Evolutionary conservation across 768 basidiomycete genomes (phyloP), one percentile per base, ranked within the genome.

Genomic region (Calvatia gigantea): DNA sequence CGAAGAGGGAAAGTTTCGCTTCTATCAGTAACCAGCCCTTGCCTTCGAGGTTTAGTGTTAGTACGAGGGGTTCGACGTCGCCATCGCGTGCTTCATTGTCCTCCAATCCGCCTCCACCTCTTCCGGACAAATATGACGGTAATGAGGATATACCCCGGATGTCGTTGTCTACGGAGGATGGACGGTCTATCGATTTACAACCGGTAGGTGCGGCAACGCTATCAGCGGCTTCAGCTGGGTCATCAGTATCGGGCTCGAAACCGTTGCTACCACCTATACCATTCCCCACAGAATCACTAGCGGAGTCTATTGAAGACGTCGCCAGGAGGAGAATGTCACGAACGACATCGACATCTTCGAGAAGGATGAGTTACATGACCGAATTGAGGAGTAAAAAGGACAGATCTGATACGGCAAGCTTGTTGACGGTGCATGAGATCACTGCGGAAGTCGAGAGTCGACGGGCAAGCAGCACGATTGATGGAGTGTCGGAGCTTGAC

Each of bases 351-450:
- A 74, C 73, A 46, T 76, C 79, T 38, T 86, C 81, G 33, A 83
- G 81, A 60, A 84, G 91, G 4, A 79, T 86, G 75, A 93, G 91
- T 65, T 87, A 84, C 67, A 87, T 90, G 74, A 88, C 86, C 1
- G 91, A 93, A 64, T 68, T 92, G 54, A 77, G 90, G 57, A 89
- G 84, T 68, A 90, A 85, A 67, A 84, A 89, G 19, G 93, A 97
- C 63, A 77, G 81, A 35, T 90, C 89, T 0, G 94, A 96, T 64
- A 92, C 93, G 6, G 92, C 91, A 3, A 94, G 91, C 61, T 72
- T 98, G 63, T 80, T 98, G 70, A 99, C 96, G 0, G 91, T 99
- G 21, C 96, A 99, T 65, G 94, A 99, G 71, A 97, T 99, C 64
- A 98, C 97, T 0, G 94, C 93, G 8, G 90, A 96, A 64, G 90